Evolutionary conservation across 83 land plant genomes (phyloP), one percentile per base, ranked within the genome.

Genomic region (Diphasiastrum complanatum): DNA sequence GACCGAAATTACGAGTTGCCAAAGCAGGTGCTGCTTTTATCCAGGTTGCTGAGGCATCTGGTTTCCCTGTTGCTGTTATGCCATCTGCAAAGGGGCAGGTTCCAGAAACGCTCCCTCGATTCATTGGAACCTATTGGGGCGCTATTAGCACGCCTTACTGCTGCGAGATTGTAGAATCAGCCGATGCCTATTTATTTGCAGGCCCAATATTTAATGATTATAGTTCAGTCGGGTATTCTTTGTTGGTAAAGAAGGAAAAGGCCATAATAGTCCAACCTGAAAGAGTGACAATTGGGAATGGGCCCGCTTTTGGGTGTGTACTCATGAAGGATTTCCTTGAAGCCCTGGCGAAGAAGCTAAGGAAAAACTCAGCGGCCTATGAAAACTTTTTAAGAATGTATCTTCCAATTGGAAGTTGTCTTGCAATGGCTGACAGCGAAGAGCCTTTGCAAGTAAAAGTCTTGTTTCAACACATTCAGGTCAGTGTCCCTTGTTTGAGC

Each of bases 81-180:
- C 45, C 45, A 14, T 41, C 45, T 41, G 45, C 45, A 14, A 41
- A 41, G 45, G 45, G 45, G 18, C 45, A 41, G 18, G 45, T 41
- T 18, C 12, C 45, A 41, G 45, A 41, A 41, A 41, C 45, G 18
- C 45, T 14, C n/a, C 45, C 45, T 14, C 45, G 18, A 14, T 41
- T 41, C 45, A 41, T 41, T 41, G 45, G 45, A 14, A 41, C 45
- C n/a, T 41, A 41, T 18, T 41, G 45, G 45, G 45, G 45, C n/a
- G 45, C 45, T 41, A 18, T 41, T 14, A 41, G 45, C 45, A 41
- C 45, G 18, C 45, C 45, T 18, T 41, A 14, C n/a, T n/a, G n/a
- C n/a, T n/a, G n/a, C n/a, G n/a, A n/a, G n/a, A n/a, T n/a, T n/a
- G n/a, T n/a, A n/a, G n/a, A n/a, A n/a, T n/a, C n/a, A n/a, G n/a